Conservation (phyloP, 768 basidiomycete genomes). For the Xerocomus brunneocitrinus region DNA sequence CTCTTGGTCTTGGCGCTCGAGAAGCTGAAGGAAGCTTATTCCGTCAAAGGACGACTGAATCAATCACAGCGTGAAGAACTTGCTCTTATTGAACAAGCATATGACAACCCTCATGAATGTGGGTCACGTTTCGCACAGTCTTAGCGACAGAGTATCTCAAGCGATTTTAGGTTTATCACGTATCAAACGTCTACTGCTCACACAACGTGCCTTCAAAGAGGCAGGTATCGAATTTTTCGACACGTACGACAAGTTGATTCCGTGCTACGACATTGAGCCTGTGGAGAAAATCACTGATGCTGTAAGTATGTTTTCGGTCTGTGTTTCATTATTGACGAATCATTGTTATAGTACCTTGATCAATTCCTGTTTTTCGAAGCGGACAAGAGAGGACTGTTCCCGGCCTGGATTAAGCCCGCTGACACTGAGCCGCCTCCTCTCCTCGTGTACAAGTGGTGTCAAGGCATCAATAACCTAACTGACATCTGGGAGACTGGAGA, state of each 20-base stretch:
- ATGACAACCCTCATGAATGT: constrained; percentile 99
- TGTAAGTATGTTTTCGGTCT: constrained; percentile 38
- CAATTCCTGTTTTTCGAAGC: constrained; percentile 99
- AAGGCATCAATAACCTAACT: constrained; percentile 97
- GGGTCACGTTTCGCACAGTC: constrained; percentile 14
- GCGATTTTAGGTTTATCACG: constrained; percentile 68
- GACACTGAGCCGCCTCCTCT: constrained; percentile 96
- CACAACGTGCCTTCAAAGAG: constrained; percentile 98
- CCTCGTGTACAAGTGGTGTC: constrained; percentile 99
- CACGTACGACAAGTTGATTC: constrained; percentile 96
- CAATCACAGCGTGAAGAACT: constrained; percentile 98
- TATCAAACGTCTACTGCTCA: constrained; percentile 94
- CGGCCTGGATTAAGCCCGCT: constrained; percentile 98
- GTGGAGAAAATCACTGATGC: constrained; percentile 99
- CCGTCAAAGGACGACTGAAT: constrained; percentile 95
- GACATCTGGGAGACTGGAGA: constrained; percentile 99
- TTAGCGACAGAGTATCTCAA: constrained; percentile 3
- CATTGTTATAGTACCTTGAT: constrained; percentile 68
- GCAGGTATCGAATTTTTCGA: constrained; percentile 96
- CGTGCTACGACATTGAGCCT: constrained; percentile 98
- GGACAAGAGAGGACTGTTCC: constrained; percentile 97
- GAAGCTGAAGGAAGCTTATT: constrained; percentile 98
- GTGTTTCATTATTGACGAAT: constrained; percentile 9
- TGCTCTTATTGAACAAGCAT: constrained; percentile 97
- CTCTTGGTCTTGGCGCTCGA: constrained; percentile 93